Conservation (phyloP, 371 early-diverging fungal species). For the Batkoa obscura region DNA sequence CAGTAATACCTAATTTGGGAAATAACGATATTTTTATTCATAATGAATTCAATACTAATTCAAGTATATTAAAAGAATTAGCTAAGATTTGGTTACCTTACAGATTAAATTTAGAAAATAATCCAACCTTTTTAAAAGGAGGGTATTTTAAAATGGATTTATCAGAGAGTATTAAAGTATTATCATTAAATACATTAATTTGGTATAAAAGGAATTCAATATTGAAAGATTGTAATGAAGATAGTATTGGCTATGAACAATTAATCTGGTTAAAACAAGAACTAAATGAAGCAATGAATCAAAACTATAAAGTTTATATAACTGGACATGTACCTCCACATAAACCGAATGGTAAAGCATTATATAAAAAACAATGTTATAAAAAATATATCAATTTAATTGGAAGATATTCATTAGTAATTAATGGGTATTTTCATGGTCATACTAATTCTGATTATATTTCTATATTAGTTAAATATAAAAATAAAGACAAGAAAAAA, state of each 20-base stretch:
- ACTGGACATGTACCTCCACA: conserved; percentile 30
- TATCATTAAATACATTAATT: conserved; percentile 11
- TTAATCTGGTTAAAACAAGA: conserved; percentile 13
- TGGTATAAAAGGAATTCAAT: conserved; percentile 10
- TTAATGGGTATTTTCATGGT: conserved; percentile 28
- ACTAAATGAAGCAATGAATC: background rate
- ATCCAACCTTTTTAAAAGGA: background rate
- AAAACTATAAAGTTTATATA: conserved; percentile 13
- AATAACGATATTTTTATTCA: conserved; percentile 20
- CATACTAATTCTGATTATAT: conserved; percentile 9
- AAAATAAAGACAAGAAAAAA: conserved; percentile 7
- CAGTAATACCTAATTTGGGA: conserved; percentile 23
- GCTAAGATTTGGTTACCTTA: background rate
- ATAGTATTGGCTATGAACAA: background rate
- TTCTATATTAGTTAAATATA: conserved; percentile 4
- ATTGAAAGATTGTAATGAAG: conserved; percentile 12
- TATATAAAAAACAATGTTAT: conserved; percentile 16
- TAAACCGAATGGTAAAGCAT: conserved; percentile 11
- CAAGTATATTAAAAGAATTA: background rate
- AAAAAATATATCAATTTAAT: conserved; percentile 17
- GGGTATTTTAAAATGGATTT: conserved; percentile 10
- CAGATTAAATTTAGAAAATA: background rate
- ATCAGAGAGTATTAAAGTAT: conserved; percentile 8
- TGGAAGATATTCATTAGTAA: conserved; percentile 18
- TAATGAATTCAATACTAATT: conserved; percentile 8